These are phyloP conservation scores for Pochonia chlamydosporia DNA, from an alignment of 2,329 filamentous ascomycete species.

Conservation along the genomic window DNA sequence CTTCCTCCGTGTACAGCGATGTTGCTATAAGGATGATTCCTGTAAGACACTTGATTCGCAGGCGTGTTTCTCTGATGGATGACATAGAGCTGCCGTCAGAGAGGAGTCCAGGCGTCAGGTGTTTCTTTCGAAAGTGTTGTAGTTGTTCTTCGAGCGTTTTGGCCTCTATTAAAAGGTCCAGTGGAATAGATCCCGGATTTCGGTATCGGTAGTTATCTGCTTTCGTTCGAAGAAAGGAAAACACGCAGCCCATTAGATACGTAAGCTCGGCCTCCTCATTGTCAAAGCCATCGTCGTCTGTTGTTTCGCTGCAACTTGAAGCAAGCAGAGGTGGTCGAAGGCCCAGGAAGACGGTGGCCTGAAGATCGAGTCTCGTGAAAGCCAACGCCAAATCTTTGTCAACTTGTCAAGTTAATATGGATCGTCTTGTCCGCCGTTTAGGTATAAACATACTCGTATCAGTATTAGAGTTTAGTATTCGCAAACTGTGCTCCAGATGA, in stretches of 20 bases:
- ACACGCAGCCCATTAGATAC: slow-evolving; percentile 3
- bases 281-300: neutral
- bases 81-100: slow-evolving; percentile 4
- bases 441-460: slow-evolving; percentile 3
- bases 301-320: neutral
- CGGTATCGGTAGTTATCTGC: slow-evolving; percentile 9
- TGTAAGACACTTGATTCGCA: slow-evolving; percentile 10
- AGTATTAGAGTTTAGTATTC: slow-evolving; percentile 8
- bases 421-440: no score
- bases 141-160: slow-evolving; percentile 6
- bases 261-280: neutral
- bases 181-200: slow-evolving; percentile 4
- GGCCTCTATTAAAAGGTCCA: slow-evolving; percentile 5
- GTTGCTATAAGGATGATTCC: slow-evolving; percentile 8
- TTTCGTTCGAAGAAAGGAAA: slow-evolving; percentile 8
- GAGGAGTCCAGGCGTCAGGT: neutral
- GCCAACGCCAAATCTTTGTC: slow-evolving; percentile 10
- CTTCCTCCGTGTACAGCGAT: slow-evolving; percentile 10
- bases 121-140: slow-evolving; percentile 3
- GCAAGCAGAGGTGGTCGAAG: slow-evolving; percentile 4
- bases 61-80: slow-evolving; percentile 3
- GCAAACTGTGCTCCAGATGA: slow-evolving; percentile 10
- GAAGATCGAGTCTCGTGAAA: slow-evolving; percentile 10
- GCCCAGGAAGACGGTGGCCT: slow-evolving; percentile 10
- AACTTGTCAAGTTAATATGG: slow-evolving; percentile 5